A percentile compares a stretch with the other conserved stretches of the same genome.
phyloP scores from a whole-genome alignment of 352 stramenopile species.

The Globisporangium spinosum region DNA sequence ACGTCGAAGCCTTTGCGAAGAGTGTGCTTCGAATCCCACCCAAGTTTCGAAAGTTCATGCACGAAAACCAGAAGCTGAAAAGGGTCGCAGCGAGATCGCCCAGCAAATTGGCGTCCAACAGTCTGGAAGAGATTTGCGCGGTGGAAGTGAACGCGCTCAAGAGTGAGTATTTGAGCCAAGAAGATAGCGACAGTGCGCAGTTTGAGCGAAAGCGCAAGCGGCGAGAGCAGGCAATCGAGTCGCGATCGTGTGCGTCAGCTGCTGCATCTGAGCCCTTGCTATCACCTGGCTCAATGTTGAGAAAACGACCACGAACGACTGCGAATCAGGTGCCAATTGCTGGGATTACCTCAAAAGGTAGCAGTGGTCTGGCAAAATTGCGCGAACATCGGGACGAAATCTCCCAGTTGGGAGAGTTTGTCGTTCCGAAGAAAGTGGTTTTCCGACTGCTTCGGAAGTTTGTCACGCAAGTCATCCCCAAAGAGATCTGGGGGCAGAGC shows the following conservation, averaged over 20 bases:
- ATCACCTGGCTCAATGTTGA: not conserved
- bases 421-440: conserved; percentile 42
- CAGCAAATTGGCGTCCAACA: not conserved
- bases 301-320: conserved; percentile 3
- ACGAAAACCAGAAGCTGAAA: conserved; percentile 33
- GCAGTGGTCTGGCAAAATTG: conserved; percentile 28
- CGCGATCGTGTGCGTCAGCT: conserved; percentile 33
- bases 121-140: conserved; percentile 13
- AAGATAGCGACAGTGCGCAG: conserved; percentile 21
- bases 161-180: conserved; percentile 61
- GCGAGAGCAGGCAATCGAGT: conserved; percentile 43
- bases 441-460: conserved; percentile 51
- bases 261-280: not conserved
- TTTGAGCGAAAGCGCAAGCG: conserved; percentile 44
- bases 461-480: conserved; percentile 48
- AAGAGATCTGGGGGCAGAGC: conserved; percentile 43
- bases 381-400: conserved; percentile 57
- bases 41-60: conserved; percentile 46
- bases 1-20: conserved; percentile 30
- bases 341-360: not conserved
- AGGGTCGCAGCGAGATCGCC: conserved; percentile 13
- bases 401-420: conserved; percentile 32
- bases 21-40: conserved; percentile 32
- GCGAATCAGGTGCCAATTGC: no score
- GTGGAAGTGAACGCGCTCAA: conserved; percentile 34